Conservation (phyloP, 495 filamentous ascomycete genomes). For the Lepraria neglecta region DNA sequence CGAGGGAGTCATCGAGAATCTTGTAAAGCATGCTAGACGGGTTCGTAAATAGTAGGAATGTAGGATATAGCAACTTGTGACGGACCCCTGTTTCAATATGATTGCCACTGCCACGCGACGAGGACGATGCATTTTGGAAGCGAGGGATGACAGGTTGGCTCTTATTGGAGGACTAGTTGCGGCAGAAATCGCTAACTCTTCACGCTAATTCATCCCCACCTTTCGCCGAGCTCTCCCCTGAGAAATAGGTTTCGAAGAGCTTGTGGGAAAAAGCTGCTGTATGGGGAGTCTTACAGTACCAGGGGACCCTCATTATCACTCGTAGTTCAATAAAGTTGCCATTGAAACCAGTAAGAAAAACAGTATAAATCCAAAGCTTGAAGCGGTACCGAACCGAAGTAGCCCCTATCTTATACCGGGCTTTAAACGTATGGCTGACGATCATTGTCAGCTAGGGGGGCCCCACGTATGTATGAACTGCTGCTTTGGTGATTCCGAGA, state of each 20-base stretch:
- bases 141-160: conserved; percentile 10
- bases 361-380: neutral
- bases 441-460: conserved; percentile 11
- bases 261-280: neutral
- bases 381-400: neutral
- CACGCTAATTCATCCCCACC: neutral
- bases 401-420: conserved; percentile 5
- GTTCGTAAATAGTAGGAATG: conserved; percentile 55
- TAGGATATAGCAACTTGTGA: neutral
- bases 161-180: conserved; percentile 1
- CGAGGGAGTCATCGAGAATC: conserved; percentile 95
- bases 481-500: neutral
- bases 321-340: no score
- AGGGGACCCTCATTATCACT: neutral
- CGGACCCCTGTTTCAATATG: neutral
- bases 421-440: conserved; percentile 10
- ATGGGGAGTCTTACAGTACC: neutral
- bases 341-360: neutral
- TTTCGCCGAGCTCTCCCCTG: neutral
- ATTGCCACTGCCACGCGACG: neutral
- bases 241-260: neutral
- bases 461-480: neutral
- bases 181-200: conserved; percentile 7
- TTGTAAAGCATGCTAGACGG: conserved; percentile 90
- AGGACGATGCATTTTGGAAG: neutral